Evolutionary conservation across 306 rosid species (phyloP).

Genomic region (Lotus japonicus): DNA sequence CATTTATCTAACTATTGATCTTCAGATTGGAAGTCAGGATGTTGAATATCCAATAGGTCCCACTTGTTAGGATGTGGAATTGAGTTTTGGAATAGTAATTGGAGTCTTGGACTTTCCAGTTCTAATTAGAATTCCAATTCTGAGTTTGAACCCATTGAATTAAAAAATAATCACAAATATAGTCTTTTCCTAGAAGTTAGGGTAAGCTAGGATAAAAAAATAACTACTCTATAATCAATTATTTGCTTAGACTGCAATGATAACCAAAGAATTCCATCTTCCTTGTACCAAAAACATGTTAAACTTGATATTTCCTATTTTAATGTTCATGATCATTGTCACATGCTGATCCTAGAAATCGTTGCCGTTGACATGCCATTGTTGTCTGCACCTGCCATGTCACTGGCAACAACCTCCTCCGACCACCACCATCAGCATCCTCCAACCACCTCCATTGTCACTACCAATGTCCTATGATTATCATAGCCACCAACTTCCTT

Average conservation of each 20-base stretch:
- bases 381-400: neutral
- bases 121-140: neutral
- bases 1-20: neutral
- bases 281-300: too few species aligned
- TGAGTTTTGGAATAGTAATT: neutral
- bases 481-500: neutral
- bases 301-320: too few species aligned
- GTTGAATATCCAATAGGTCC: neutral
- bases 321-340: too few species aligned
- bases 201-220: too few species aligned
- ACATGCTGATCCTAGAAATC: too few species aligned
- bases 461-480: neutral
- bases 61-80: neutral
- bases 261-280: neutral
- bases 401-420: neutral
- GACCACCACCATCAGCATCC: neutral
- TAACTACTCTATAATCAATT: neutral
- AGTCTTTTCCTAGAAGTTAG: too few species aligned
- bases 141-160: neutral
- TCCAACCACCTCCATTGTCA: neutral
- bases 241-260: neutral
- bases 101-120: neutral
- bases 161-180: neutral
- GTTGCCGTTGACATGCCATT: too few species aligned
- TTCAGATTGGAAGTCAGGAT: neutral